Evolutionary conservation across 306 rosid species (phyloP).

Genomic region (Sicyos edulis): DNA sequence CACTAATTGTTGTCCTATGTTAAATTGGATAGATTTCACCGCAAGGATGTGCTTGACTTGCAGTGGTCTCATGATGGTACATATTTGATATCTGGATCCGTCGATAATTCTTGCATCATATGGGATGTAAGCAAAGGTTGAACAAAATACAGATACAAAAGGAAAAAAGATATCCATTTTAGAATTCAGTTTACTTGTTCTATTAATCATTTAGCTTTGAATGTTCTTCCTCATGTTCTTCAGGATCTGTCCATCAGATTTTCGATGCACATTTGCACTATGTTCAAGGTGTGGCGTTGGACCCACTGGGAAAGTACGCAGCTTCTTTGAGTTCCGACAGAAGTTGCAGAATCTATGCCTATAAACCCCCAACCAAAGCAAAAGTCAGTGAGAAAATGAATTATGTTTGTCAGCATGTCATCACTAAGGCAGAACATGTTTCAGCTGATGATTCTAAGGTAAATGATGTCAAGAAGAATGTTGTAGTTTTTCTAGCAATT

Average conservation of each 20-base stretch:
- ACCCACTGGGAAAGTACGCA: too few species aligned
- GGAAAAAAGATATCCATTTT: background rate
- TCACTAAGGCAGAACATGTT: too few species aligned
- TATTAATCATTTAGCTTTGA: slow-evolving; percentile 19
- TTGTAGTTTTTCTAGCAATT: too few species aligned
- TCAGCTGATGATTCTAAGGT: too few species aligned
- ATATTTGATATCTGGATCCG: slow-evolving; percentile 77
- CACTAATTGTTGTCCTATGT: slow-evolving; percentile 28
- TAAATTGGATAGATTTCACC: slow-evolving; percentile 54
- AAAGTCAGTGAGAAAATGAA: too few species aligned
- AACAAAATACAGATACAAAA: background rate
- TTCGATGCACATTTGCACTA: slow-evolving; percentile 82
- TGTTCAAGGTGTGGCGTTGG: slow-evolving; percentile 99
- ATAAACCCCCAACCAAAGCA: too few species aligned
- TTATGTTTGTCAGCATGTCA: too few species aligned
- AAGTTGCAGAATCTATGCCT: too few species aligned
- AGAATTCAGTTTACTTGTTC: slow-evolving; percentile 22
- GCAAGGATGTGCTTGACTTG: slow-evolving; percentile 80
- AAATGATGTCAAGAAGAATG: too few species aligned
- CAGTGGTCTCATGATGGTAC: slow-evolving; percentile 76
- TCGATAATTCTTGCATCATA: slow-evolving; percentile 86
- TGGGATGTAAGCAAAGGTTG: slow-evolving; percentile 91
- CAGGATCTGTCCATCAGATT: slow-evolving; percentile 81
- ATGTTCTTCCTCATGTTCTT: slow-evolving; percentile 27
- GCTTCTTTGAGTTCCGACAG: too few species aligned